phyloP scores from a whole-genome alignment of 1,284 basidiomycete genomes.

The Abortiporus biennis region DNA sequence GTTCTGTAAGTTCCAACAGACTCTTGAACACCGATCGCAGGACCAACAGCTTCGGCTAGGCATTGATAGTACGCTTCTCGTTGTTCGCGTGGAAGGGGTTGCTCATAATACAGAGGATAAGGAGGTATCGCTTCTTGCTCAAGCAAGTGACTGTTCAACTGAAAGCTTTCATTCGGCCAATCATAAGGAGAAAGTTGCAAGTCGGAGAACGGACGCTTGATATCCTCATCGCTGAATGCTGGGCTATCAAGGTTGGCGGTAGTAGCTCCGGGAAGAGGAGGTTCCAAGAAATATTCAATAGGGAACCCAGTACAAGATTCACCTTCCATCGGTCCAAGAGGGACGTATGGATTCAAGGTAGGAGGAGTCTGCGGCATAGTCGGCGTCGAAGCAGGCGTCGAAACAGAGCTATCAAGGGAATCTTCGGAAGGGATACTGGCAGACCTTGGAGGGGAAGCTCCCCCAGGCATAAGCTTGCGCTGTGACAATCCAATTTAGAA shows the following conservation, averaged over 20 bases:
- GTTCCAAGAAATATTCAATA: slow-evolving; percentile 6
- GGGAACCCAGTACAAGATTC: slow-evolving; percentile 1
- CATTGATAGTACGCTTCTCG: slow-evolving; percentile 45
- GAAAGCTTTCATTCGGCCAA: not conserved
- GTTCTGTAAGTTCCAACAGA: slow-evolving; percentile 45
- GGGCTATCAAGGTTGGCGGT: too few species aligned
- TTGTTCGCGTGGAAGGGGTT: slow-evolving; percentile 35
- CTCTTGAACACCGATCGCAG: slow-evolving; percentile 41
- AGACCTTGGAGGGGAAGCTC: not conserved
- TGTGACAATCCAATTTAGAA: not conserved
- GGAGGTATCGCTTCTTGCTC: slow-evolving; percentile 2
- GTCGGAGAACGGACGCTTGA: too few species aligned
- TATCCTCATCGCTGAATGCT: too few species aligned
- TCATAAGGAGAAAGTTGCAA: too few species aligned
- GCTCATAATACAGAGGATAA: slow-evolving; percentile 14
- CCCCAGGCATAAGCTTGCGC: not conserved
- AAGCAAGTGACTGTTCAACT: too few species aligned
- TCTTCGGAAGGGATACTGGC: slow-evolving; percentile 1
- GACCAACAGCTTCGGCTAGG: slow-evolving; percentile 42
- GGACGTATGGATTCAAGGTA: slow-evolving; percentile 2
- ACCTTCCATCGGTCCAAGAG: not conserved
- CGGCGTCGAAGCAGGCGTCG: slow-evolving; percentile 3
- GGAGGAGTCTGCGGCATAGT: not conserved
- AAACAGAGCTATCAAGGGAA: too few species aligned
- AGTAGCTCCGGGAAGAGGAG: too few species aligned